Evolutionary conservation across 129 eudicot genomes (phyloP).

Genomic region (Artemisia tridentata): DNA sequence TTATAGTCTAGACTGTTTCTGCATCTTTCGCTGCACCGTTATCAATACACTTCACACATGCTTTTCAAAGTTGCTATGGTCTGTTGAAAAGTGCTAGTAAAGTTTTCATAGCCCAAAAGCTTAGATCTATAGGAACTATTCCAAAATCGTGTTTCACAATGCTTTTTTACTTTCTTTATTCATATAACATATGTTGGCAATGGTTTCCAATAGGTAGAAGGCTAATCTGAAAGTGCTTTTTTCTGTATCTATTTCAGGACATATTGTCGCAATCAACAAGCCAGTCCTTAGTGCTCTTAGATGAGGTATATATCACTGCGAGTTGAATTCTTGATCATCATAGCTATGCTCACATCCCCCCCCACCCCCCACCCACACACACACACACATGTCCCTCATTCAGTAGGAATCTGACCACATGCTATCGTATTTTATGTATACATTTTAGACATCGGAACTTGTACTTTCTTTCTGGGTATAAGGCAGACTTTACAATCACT

Average conservation of each 20-base stretch:
- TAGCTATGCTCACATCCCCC: constrained; percentile 6
- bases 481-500: constrained; percentile 5
- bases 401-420: background rate
- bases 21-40: background rate
- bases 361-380: too few relatives aligned
- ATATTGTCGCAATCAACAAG: constrained; percentile 62
- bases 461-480: constrained; percentile 3
- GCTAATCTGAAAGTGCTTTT: constrained; percentile 9
- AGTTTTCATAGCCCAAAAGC: constrained; percentile 9
- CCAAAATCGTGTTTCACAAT: background rate
- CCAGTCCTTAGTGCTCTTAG: constrained; percentile 82
- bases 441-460: background rate
- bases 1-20: background rate
- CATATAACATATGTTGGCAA: constrained; percentile 8
- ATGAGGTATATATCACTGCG: constrained; percentile 62
- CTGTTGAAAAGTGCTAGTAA: constrained; percentile 1
- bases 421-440: background rate
- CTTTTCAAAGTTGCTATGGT: background rate
- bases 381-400: background rate
- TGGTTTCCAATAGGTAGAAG: constrained; percentile 2
- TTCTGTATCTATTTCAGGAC: constrained; percentile 49
- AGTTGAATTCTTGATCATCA: constrained; percentile 22
- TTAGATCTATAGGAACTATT: constrained; percentile 16
- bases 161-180: constrained; percentile 10
- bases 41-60: background rate